Evolutionary conservation across 345 rosid genomes (phyloP).

Genomic region (Firmiana major): DNA sequence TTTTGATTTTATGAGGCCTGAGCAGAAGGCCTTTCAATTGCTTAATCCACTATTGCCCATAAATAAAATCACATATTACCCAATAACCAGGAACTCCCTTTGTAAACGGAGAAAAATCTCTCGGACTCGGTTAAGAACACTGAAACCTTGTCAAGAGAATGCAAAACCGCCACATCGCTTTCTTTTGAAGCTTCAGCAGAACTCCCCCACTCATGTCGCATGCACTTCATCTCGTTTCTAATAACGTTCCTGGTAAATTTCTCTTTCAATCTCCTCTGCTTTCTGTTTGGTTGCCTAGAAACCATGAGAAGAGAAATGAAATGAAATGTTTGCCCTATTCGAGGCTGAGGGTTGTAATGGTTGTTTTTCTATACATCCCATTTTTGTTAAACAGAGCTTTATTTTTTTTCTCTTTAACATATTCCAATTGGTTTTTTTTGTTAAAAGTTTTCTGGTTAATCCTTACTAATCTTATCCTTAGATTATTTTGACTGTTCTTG

Average conservation of each 20-base stretch:
- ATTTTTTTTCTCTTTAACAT: neutral
- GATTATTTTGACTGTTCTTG: neutral
- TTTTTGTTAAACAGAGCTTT: neutral
- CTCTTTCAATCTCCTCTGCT: neutral
- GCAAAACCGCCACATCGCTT: neutral
- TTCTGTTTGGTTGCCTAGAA: conserved; percentile 7
- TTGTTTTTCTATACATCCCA: neutral
- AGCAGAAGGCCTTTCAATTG: neutral
- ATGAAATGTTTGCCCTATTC: neutral
- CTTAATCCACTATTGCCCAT: neutral
- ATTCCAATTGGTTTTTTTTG: neutral
- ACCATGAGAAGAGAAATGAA: neutral
- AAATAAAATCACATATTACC: neutral
- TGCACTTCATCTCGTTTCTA: conserved; percentile 8
- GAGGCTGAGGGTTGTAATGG: neutral
- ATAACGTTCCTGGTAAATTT: conserved; percentile 3
- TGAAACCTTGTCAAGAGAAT: neutral
- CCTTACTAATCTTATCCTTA: neutral
- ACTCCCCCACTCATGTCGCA: neutral
- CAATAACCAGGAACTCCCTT: neutral
- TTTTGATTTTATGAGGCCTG: neutral
- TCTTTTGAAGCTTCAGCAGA: neutral
- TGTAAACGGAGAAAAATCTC: neutral
- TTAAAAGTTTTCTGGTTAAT: neutral
- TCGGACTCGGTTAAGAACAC: neutral